These are phyloP conservation scores for Hypoxylon sp. DNA, from an alignment of 2,329 filamentous ascomycete species.

Conservation along the genomic window DNA sequence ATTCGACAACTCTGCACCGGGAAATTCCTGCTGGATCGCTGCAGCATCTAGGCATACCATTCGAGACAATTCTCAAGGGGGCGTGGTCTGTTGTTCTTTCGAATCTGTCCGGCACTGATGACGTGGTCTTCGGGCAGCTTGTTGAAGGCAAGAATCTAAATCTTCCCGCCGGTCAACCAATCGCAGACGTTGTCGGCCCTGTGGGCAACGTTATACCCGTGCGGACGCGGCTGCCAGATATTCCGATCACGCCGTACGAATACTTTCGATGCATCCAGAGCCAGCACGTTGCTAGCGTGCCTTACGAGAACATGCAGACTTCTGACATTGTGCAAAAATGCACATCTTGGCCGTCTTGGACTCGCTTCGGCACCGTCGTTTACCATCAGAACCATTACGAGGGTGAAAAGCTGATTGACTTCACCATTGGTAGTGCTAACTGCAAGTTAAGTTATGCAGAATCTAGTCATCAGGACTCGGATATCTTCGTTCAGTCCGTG, in stretches of 20 bases:
- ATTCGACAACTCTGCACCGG: conserved; percentile 57
- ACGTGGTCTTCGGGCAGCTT: conserved; percentile 69
- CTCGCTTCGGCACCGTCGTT: conserved; percentile 67
- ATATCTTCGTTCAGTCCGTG: conserved; percentile 61
- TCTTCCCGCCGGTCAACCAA: conserved; percentile 67
- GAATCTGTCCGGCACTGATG: conserved; percentile 61
- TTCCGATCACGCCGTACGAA: conserved; percentile 61
- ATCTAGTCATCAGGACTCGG: conserved; percentile 58
- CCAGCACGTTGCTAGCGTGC: conserved; percentile 62
- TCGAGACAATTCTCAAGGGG: conserved; percentile 68
- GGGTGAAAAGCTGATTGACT: conserved; percentile 55
- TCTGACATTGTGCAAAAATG: conserved; percentile 66
- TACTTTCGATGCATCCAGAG: conserved; percentile 63
- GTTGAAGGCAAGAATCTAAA: conserved; percentile 62
- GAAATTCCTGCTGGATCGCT: conserved; percentile 59
- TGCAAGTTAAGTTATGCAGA: conserved; percentile 61
- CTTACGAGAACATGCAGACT: conserved; percentile 65
- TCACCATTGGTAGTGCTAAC: conserved; percentile 61
- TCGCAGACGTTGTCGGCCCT: conserved; percentile 62
- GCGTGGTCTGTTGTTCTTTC: conserved; percentile 70
- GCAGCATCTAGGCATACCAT: conserved; percentile 60
- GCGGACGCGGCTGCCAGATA: conserved; percentile 61
- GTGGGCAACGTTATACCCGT: conserved; percentile 63
- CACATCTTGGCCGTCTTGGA: conserved; percentile 67
- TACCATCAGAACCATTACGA: conserved; percentile 63